Percentiles rank a stretch among this genome's conserved stretches.
Conservation (phyloP, 495 filamentous ascomycete genomes). For the Viridothelium virens region DNA sequence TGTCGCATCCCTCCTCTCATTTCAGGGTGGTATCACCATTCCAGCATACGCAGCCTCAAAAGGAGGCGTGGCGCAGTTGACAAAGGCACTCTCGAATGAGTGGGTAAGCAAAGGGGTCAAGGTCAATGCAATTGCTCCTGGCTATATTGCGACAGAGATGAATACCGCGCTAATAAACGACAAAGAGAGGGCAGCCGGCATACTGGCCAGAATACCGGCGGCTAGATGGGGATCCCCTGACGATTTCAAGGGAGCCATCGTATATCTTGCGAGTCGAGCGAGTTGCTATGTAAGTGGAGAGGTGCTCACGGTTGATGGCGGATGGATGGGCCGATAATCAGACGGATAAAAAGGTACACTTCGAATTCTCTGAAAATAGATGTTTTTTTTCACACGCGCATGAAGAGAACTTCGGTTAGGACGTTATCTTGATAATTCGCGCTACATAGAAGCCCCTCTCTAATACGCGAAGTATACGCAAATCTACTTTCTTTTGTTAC, state of each 20-base stretch:
- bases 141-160: slow-evolving; percentile 89
- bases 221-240: slow-evolving; percentile 81
- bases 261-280: slow-evolving; percentile 69
- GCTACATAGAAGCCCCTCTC: no score
- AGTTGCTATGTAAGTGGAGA: slow-evolving; percentile 79
- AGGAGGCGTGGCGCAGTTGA: slow-evolving; percentile 77
- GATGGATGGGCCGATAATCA: slow-evolving; percentile 80
- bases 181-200: slow-evolving; percentile 56
- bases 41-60: slow-evolving; percentile 88
- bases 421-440: no score
- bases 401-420: no score
- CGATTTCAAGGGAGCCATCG: slow-evolving; percentile 78
- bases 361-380: no score
- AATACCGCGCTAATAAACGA: slow-evolving; percentile 76
- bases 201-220: slow-evolving; percentile 75
- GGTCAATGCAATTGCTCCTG: slow-evolving; percentile 44
- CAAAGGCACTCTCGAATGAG: slow-evolving; percentile 81
- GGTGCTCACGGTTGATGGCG: slow-evolving; percentile 75
- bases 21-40: slow-evolving; percentile 86
- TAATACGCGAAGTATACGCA: no score
- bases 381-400: no score
- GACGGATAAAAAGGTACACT: not conserved
- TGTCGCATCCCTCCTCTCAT: slow-evolving; percentile 72
- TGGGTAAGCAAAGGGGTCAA: slow-evolving; percentile 68
- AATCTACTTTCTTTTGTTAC: no score